Evolutionary conservation across 208 protist genomes (phyloP).

Genomic region (Trypanosoma cruzi): DNA sequence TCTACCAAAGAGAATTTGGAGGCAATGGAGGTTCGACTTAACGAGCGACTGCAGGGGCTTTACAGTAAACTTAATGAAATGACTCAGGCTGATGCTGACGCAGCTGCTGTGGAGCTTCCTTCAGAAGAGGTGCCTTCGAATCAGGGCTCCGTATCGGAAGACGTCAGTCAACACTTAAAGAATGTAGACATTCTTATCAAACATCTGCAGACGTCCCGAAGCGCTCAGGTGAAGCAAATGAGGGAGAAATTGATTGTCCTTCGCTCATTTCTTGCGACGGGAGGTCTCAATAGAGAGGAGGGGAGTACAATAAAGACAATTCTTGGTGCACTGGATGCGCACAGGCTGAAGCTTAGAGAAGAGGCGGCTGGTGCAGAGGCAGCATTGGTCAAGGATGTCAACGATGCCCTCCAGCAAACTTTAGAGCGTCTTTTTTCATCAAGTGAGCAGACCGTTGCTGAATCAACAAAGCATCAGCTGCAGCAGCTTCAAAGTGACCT

Average conservation of each 20-base stretch:
- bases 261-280: conserved; percentile 17
- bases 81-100: not conserved
- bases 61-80: conserved; percentile 11
- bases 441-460: not conserved
- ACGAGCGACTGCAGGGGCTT: conserved; percentile 14
- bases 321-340: conserved; percentile 14
- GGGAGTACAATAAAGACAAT: not conserved
- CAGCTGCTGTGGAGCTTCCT: not conserved
- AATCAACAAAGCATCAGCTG: conserved; percentile 5
- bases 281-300: not conserved
- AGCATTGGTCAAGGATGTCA: conserved; percentile 19
- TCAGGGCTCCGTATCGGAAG: conserved; percentile 20
- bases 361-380: conserved; percentile 12
- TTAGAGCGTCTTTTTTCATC: conserved; percentile 11
- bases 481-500: conserved; percentile 12
- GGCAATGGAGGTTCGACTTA: conserved; percentile 21
- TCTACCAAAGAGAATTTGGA: conserved; percentile 6
- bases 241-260: conserved; percentile 17
- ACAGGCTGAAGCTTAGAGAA: conserved; percentile 26
- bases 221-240: conserved; percentile 23
- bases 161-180: conserved; percentile 16
- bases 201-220: conserved; percentile 5
- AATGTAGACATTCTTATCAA: conserved; percentile 25
- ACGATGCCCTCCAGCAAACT: conserved; percentile 11
- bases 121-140: not conserved